phyloP scores from a whole-genome alignment of 495 filamentous ascomycete genomes.

The Podospora conica region DNA sequence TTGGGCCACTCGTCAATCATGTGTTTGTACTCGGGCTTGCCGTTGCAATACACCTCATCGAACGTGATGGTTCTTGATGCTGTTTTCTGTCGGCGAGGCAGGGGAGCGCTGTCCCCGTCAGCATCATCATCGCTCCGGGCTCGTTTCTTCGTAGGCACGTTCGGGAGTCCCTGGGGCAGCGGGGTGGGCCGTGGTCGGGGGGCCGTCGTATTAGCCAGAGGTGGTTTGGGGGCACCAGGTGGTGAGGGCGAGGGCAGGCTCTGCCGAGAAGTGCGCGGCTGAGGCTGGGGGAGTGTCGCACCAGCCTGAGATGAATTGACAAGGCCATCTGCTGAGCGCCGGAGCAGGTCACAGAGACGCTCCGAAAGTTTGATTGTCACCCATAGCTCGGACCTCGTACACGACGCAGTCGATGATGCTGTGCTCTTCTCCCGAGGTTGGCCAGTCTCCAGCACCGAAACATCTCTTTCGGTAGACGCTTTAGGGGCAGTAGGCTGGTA shows the following conservation, averaged over 20 bases:
- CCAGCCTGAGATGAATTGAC: neutral
- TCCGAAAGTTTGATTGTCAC: neutral
- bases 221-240: no score
- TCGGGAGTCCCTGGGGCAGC: neutral
- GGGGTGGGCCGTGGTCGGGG: neutral
- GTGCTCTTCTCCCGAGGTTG: neutral
- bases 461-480: neutral
- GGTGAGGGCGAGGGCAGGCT: no score
- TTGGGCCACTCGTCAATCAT: slow-evolving; percentile 36
- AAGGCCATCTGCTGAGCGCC: neutral
- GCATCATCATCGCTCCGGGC: neutral
- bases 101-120: neutral
- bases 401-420: neutral
- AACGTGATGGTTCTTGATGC: slow-evolving; percentile 29
- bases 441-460: neutral
- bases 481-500: neutral
- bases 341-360: no score
- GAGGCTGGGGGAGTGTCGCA: neutral
- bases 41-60: slow-evolving; percentile 34
- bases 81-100: neutral
- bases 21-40: slow-evolving; percentile 34
- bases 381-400: neutral
- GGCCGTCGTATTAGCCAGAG: no score
- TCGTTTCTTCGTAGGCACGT: neutral
- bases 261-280: no score